Base-by-base conservation (phyloP, 2,329 filamentous ascomycete species). In the Orbilia ellipsospora region DNA sequence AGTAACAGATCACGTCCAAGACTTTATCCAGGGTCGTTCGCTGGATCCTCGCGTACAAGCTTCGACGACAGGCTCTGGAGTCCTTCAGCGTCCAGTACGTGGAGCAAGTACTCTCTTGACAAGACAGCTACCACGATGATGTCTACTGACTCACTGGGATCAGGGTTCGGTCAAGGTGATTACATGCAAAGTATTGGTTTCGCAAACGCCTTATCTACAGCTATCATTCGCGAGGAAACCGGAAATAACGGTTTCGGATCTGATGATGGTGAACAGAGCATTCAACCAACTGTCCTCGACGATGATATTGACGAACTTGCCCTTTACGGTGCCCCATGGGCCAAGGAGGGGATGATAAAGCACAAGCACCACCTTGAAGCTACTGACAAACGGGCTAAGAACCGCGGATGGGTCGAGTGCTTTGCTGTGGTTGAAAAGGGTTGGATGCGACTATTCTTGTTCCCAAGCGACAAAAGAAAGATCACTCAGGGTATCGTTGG, bases 141-240 rank as follows among this genome's bases (percentile, higher is more conserved):
- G 78, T 97, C 94, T 3, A 91, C 97, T 80, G 93, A 97, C 81
- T 97, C 94, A 0, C 90, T 98, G 79, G 90, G 90, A 18, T 93
- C 92, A 1, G 87, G 89, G 40, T 90, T 90, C 82, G 89, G 89
- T 4, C 88, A 90, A 55, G 89, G 89, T 50, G 93, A 96, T 80
- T 97, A 94, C 82, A 93, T 97, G 82, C 94, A 97, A 83, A 96
- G 93, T 0, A 97, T 99, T 80, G 95, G 95, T 0, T 99, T 99
- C 81, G 95, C 95, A 65, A 98, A 97, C 81, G 95, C 95, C 2
- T 86, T 99, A 10, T 97, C 93, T 79, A 94, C 98, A 81, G 94
- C 94, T 42, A 99, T 98, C 78, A 97, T 97, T 78, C 91, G 95
- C 3, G 94, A 97, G 80, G 93, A 96, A 78, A 83, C 78, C 84